Conservation (phyloP, 1,284 basidiomycete genomes). For the Wallemia mellicola region DNA sequence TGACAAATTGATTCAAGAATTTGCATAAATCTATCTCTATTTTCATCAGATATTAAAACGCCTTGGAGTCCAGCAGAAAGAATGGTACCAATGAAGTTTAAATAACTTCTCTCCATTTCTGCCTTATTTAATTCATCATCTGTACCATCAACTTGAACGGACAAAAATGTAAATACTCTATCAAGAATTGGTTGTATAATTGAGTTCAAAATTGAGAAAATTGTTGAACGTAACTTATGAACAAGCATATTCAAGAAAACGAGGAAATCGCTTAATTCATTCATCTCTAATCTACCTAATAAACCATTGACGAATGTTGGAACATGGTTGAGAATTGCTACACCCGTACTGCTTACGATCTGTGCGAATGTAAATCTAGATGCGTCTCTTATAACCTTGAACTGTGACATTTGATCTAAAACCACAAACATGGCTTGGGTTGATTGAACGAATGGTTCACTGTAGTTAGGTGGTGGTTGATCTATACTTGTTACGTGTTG, state of each 20-base stretch:
- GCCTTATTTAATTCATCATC: conserved; percentile 57
- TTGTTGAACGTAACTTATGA: conserved; percentile 16
- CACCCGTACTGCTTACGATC: conserved; percentile 64
- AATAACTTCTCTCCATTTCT: conserved; percentile 75
- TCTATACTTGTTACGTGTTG: conserved; percentile 26
- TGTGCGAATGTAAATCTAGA: conserved; percentile 81
- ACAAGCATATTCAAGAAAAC: conserved; percentile 19
- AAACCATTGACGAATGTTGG: conserved; percentile 64
- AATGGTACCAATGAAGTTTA: conserved; percentile 51
- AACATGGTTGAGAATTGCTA: conserved; percentile 41
- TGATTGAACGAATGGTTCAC: conserved; percentile 56
- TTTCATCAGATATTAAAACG: conserved; percentile 65
- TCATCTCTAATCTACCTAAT: conserved; percentile 64
- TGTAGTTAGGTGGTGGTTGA: conserved; percentile 37
- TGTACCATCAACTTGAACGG: conserved; percentile 57
- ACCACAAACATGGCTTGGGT: conserved; percentile 70
- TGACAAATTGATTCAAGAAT: conserved; percentile 31
- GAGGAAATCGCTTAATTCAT: conserved; percentile 82
- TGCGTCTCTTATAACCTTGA: conserved; percentile 70
- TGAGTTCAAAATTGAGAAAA: conserved; percentile 64
- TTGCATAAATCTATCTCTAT: conserved; percentile 46
- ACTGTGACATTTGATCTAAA: conserved; percentile 58
- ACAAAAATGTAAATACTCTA: conserved; percentile 53
- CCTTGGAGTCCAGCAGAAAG: conserved; percentile 50
- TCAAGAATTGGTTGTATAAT: conserved; percentile 58